Conservation (phyloP, 2,329 filamentous ascomycete genomes). For the Pseudocercospora macadamiae region DNA sequence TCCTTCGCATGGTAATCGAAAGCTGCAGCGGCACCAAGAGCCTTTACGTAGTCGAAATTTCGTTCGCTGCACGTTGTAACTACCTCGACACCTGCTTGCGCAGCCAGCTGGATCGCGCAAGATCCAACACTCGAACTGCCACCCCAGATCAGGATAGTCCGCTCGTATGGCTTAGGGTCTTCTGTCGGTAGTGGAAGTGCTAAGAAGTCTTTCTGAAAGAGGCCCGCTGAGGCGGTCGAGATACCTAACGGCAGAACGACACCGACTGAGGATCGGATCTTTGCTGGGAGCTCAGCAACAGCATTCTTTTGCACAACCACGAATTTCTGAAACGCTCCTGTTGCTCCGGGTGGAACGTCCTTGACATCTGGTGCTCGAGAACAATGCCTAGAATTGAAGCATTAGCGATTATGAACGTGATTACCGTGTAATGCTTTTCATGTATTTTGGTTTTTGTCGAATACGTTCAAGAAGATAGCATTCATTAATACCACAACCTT, state of each 20-base stretch:
- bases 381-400: conserved; percentile 21
- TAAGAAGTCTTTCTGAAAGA: conserved; percentile 34
- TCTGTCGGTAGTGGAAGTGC: conserved; percentile 27
- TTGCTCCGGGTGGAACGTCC: conserved; percentile 21
- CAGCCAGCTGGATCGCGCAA: conserved; percentile 54
- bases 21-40: conserved; percentile 49
- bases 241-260: conserved; percentile 49
- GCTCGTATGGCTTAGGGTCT: conserved; percentile 22
- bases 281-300: conserved; percentile 44
- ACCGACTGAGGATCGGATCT: conserved; percentile 42
- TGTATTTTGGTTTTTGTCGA: not conserved
- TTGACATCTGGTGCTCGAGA: conserved; percentile 16
- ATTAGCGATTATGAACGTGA: not conserved
- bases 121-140: conserved; percentile 58
- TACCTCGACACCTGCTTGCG: conserved; percentile 50
- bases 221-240: conserved; percentile 45
- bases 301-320: conserved; percentile 37
- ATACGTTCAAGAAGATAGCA: not conserved
- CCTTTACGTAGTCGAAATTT: conserved; percentile 48
- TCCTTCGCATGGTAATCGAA: conserved; percentile 51
- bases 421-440: not conserved
- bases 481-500: not conserved
- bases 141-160: conserved; percentile 56
- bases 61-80: conserved; percentile 39
- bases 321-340: conserved; percentile 40